These are phyloP conservation scores for Pseudocercospora crystallina DNA, from an alignment of 2,329 filamentous ascomycete genomes.

Conservation along the genomic window DNA sequence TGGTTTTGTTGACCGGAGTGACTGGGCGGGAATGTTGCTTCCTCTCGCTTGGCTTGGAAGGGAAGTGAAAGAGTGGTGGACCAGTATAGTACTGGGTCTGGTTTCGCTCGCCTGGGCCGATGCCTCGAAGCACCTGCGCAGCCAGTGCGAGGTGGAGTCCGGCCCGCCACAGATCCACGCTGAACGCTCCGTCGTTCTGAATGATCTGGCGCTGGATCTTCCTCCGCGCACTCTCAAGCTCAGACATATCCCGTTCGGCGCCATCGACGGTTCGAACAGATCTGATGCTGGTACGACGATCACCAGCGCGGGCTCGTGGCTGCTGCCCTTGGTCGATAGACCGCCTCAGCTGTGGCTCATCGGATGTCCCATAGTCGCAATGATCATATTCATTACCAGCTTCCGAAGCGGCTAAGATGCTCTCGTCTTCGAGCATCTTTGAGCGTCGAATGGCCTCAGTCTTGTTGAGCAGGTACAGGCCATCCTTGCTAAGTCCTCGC, in stretches of 20 bases:
- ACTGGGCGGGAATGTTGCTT: slow-evolving; percentile 8
- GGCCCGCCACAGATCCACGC: slow-evolving; percentile 41
- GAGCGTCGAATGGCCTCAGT: slow-evolving; percentile 31
- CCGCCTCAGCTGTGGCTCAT: background rate
- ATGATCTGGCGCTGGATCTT: slow-evolving; percentile 43
- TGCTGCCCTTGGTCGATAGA: background rate
- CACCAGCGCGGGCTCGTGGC: slow-evolving; percentile 17
- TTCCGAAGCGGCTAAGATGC: slow-evolving; percentile 3
- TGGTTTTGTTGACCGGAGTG: slow-evolving; percentile 3
- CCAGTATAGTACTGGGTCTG: slow-evolving; percentile 15
- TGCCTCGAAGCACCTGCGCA: slow-evolving; percentile 32
- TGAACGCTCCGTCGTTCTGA: slow-evolving; percentile 31
- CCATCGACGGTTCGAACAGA: slow-evolving; percentile 28
- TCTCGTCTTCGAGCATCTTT: slow-evolving; percentile 19
- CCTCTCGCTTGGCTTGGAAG: background rate
- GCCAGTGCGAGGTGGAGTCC: slow-evolving; percentile 34
- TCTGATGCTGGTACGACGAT: slow-evolving; percentile 28
- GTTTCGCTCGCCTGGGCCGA: slow-evolving; percentile 17
- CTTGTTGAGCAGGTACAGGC: slow-evolving; percentile 36
- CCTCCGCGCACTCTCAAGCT: slow-evolving; percentile 40
- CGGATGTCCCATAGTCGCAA: background rate
- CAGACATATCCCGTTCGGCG: slow-evolving; percentile 28
- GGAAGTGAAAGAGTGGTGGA: slow-evolving; percentile 15
- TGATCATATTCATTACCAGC: slow-evolving; percentile 6
- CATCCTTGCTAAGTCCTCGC: slow-evolving; percentile 31